A percentile compares a stretch with the other conserved stretches of the same genome.
Conservation (phyloP, 257 asterid species). For the Rubia yunnanensis region DNA sequence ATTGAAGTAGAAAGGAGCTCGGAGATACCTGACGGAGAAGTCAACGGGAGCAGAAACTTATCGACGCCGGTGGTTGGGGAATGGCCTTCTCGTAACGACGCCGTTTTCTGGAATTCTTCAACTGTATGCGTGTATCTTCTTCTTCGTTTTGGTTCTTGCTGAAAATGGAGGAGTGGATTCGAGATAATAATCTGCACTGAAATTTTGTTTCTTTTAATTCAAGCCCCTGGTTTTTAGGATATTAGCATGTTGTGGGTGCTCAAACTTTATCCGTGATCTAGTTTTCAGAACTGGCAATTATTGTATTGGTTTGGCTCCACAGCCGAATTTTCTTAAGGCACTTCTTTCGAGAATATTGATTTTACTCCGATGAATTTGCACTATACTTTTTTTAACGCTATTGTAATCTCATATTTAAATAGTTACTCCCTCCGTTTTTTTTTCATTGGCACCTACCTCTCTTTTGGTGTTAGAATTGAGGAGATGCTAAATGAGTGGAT, state of each 20-base stretch:
- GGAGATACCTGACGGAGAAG: slow-evolving; percentile 6
- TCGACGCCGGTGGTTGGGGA: slow-evolving; percentile 7
- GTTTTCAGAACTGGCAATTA: background rate
- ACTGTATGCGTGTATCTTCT: background rate
- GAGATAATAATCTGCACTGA: background rate
- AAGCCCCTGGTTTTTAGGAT: slow-evolving; percentile 1
- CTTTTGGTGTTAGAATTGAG: too few relatives aligned
- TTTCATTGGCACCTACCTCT: too few relatives aligned
- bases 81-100: slow-evolving; percentile 2
- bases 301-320: background rate
- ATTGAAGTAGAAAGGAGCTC: background rate
- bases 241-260: background rate
- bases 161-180: slow-evolving; percentile 3
- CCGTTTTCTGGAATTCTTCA: background rate
- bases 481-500: too few relatives aligned
- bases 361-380: too few relatives aligned
- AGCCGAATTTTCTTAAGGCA: background rate
- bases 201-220: background rate
- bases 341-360: background rate
- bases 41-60: slow-evolving; percentile 5
- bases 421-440: too few relatives aligned
- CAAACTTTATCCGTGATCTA: background rate
- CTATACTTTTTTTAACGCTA: too few relatives aligned
- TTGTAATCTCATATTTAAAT: too few relatives aligned
- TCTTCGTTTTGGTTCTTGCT: background rate